Conservation (phyloP, 1,139 yeast species). For the Pneumocystis murina region DNA sequence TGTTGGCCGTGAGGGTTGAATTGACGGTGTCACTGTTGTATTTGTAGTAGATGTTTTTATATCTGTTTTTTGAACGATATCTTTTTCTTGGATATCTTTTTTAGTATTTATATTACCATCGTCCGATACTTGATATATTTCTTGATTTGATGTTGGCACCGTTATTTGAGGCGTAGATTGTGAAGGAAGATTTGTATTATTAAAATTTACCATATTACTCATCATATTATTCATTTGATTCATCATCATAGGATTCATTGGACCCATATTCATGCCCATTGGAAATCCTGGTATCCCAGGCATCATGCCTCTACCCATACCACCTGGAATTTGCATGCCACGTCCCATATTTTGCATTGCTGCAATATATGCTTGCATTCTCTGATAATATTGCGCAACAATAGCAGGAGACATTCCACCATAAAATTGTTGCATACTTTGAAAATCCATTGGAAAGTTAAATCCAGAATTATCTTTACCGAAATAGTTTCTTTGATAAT, state of each 20-base stretch:
- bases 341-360: conserved; percentile 36
- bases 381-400: conserved; percentile 79
- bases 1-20: conserved; percentile 1
- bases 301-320: conserved; percentile 14
- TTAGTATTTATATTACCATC: conserved; percentile 1
- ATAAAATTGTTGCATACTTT: conserved; percentile 24
- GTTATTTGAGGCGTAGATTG: not conserved
- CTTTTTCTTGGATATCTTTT: conserved; percentile 1
- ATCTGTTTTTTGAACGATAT: conserved; percentile 5
- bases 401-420: conserved; percentile 61
- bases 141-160: conserved; percentile 5
- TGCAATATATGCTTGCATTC: conserved; percentile 64
- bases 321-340: conserved; percentile 23
- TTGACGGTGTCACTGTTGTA: not conserved
- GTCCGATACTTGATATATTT: conserved; percentile 4
- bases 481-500: conserved; percentile 13
- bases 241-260: conserved; percentile 29
- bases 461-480: conserved; percentile 7
- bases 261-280: conserved; percentile 10
- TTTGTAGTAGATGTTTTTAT: conserved; percentile 4
- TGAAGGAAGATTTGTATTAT: not conserved
- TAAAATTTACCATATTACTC: conserved; percentile 3
- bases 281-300: conserved; percentile 3
- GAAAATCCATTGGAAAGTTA: conserved; percentile 1
- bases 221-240: conserved; percentile 10